Evolutionary conservation across 345 rosid species (phyloP).

Genomic region (Eucalyptus globulus): DNA sequence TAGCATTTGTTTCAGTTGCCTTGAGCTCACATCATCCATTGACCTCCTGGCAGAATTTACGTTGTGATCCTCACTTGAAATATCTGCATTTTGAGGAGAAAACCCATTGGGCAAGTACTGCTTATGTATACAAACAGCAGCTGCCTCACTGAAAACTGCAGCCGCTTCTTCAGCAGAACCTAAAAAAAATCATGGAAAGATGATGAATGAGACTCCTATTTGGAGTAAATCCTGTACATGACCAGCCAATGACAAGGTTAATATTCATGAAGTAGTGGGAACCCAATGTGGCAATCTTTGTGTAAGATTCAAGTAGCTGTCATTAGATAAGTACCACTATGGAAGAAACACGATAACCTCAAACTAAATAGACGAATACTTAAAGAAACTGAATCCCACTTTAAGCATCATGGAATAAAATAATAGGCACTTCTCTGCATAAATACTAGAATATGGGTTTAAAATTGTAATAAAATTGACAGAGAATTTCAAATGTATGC

Average conservation of each 20-base stretch:
- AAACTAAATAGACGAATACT: not conserved
- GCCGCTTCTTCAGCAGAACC: conserved; percentile 93
- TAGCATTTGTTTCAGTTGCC: conserved; percentile 61
- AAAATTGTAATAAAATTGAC: not conserved
- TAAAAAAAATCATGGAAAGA: not conserved
- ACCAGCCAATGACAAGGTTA: not conserved
- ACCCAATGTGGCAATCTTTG: not conserved
- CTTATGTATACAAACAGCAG: conserved; percentile 77
- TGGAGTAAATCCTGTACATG: not conserved
- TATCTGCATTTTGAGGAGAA: conserved; percentile 24
- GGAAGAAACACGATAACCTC: not conserved
- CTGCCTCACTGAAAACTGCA: conserved; percentile 82
- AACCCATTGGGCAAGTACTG: conserved; percentile 45
- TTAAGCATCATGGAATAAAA: not conserved
- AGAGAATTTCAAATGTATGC: not conserved
- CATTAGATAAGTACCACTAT: not conserved
- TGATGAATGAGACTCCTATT: not conserved
- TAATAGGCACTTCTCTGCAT: not conserved
- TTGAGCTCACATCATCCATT: conserved; percentile 54
- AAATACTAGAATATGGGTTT: not conserved
- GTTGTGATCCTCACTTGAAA: conserved; percentile 47
- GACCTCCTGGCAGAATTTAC: conserved; percentile 23
- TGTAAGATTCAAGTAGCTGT: not conserved
- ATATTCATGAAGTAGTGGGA: not conserved
- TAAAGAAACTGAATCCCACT: not conserved